Base-by-base conservation (phyloP, 2,329 filamentous ascomycete species). In the Hypomyces perniciosus region DNA sequence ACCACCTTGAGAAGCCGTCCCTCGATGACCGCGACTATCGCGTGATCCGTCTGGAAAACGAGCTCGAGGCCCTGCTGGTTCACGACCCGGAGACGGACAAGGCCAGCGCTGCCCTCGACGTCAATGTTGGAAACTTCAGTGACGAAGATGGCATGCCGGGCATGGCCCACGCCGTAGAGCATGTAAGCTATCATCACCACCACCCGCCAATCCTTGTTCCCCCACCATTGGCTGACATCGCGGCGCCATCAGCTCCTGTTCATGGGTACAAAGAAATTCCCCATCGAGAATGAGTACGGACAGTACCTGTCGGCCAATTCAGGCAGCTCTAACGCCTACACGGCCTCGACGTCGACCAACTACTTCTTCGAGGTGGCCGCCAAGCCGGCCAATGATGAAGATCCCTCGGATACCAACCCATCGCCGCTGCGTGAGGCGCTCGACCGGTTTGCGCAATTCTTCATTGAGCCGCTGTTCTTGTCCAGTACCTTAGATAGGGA, bases 241-340 rank as follows among this genome's bases (percentile, higher is more conserved):
- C n/a, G 30, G 9, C 9, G 6, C n/a, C 8, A 33, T 31, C 47
- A 84, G 78, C 74, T 96, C 57, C 75, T 99, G 27, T 99, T 99
- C 74, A 97, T 99, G 93, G 93, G 93, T 45, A 99, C 93, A 6
- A 86, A 96, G 69, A 99, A 97, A 81, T 99, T 93, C 64, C 93
- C 93, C 1, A 81, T 85, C 65, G 92, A 96, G 71, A 97, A 99
- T 68, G 92, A 88, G 57, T 99, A 99, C 75, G 90, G 89, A 63
- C 86, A 92, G 65, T 99, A 95, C 67, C 81, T 99, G 48, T 88
- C 90, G 46, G 80, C 88, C 53, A 86, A 96, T 67, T 95, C 90
- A 8, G 93, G 93, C 50, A 84, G 86, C 64, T 96, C 91, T 29
- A 99, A 99, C 68, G 93, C 93, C 50, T 97, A 95, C 68, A 99